These are phyloP conservation scores for Eleusine indica DNA, from an alignment of 176 grass and related monocot species.

Conservation along the genomic window DNA sequence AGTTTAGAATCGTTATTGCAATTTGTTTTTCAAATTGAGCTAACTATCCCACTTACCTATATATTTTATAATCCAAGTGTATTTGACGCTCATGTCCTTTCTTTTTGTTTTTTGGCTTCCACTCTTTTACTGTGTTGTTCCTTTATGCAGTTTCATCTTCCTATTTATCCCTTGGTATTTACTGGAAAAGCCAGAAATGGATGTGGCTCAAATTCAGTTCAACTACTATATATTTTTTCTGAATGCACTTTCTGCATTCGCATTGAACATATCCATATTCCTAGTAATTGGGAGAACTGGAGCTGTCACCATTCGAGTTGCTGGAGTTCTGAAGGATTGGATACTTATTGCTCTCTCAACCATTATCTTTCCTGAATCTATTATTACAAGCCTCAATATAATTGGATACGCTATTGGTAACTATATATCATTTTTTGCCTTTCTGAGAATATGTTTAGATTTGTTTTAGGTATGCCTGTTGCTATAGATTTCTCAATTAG, in stretches of 20 bases:
- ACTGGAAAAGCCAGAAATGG: constrained; percentile 92
- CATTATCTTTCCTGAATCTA: constrained; percentile 95
- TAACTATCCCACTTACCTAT: not conserved
- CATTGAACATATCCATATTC: constrained; percentile 99
- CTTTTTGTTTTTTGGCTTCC: not conserved
- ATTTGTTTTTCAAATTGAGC: not conserved
- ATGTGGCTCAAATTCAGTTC: constrained; percentile 86
- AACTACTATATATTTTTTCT: constrained; percentile 96
- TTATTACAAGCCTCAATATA: constrained; percentile 97
- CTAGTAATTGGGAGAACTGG: constrained; percentile 98
- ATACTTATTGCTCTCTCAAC: constrained; percentile 98
- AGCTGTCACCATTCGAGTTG: constrained; percentile 95
- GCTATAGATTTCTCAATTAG: constrained; percentile 12
- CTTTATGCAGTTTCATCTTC: constrained; percentile 85
- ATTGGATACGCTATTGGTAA: constrained; percentile 98
- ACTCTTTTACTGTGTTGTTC: constrained; percentile 34
- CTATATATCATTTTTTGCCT: constrained; percentile 35
- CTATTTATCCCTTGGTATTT: constrained; percentile 96
- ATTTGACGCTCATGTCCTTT: constrained; percentile 10
- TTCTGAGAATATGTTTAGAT: constrained; percentile 25
- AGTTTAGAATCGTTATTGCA: constrained; percentile 6
- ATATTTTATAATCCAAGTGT: constrained; percentile 24
- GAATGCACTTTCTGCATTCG: constrained; percentile 92
- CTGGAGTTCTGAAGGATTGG: constrained; percentile 99
- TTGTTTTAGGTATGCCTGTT: constrained; percentile 21